phyloP scores from a whole-genome alignment of 495 filamentous ascomycete genomes.

The Penicillium salamii region DNA sequence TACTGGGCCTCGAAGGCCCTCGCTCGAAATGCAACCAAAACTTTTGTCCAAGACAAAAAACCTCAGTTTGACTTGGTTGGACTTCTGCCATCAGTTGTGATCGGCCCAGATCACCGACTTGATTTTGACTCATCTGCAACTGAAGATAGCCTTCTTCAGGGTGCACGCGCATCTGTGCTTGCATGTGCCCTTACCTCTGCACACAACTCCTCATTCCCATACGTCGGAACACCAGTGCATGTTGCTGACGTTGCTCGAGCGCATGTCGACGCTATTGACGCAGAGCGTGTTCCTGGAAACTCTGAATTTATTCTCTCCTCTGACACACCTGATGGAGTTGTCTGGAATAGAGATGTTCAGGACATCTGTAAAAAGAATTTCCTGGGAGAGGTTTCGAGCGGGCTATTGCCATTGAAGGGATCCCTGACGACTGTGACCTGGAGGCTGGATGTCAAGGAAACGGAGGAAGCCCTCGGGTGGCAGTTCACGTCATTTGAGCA shows the following conservation, averaged over 20 bases:
- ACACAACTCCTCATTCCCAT: conserved; percentile 16
- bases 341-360: conserved; percentile 43
- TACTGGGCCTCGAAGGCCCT: conserved; percentile 32
- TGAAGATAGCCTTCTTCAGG: conserved; percentile 7
- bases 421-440: conserved; percentile 31
- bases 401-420: conserved; percentile 36
- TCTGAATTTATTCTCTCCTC: conserved; percentile 20
- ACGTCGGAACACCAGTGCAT: conserved; percentile 21
- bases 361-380: conserved; percentile 38
- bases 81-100: conserved; percentile 18
- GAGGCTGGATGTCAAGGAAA: conserved; percentile 38
- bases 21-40: conserved; percentile 22
- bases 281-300: conserved; percentile 9
- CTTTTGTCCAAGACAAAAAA: conserved; percentile 12
- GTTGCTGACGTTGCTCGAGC: conserved; percentile 23
- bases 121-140: conserved; percentile 5
- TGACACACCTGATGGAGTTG: conserved; percentile 16
- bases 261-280: conserved; percentile 26
- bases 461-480: conserved; percentile 47
- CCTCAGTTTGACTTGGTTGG: conserved; percentile 25
- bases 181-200: conserved; percentile 9
- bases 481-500: conserved; percentile 44
- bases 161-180: conserved; percentile 12
- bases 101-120: conserved; percentile 20
- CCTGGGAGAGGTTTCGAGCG: conserved; percentile 36